Evolutionary conservation across 139 green algal genomes (phyloP).

Genomic region (Edaphochlamys debaryana): DNA sequence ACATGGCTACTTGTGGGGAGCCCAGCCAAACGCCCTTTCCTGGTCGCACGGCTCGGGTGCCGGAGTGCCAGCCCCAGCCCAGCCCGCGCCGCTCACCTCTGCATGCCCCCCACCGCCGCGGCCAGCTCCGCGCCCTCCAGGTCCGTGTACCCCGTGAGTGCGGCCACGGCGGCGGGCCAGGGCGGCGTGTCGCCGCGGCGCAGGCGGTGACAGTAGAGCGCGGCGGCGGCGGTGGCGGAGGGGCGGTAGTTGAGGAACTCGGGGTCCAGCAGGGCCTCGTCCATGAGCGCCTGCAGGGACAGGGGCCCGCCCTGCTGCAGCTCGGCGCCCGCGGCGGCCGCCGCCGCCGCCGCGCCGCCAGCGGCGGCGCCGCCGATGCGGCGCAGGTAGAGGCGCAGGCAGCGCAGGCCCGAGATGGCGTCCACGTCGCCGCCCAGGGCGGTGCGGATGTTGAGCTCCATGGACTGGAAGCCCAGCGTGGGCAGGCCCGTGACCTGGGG

Average conservation of each 20-base stretch:
- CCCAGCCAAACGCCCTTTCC: no score
- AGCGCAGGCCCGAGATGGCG: constrained; percentile 61
- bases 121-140: constrained; percentile 75
- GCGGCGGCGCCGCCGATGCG: constrained; percentile 14
- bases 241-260: constrained; percentile 69
- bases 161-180: constrained; percentile 56
- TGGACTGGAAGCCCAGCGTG: constrained; percentile 41
- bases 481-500: constrained; percentile 20
- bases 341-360: neutral
- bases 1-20: no score
- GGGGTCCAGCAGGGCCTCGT: constrained; percentile 26
- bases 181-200: constrained; percentile 51
- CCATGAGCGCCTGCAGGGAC: neutral
- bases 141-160: constrained; percentile 69
- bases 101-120: constrained; percentile 76
- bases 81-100: constrained; percentile 51
- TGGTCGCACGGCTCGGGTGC: no score
- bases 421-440: constrained; percentile 56
- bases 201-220: constrained; percentile 60
- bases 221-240: constrained; percentile 53
- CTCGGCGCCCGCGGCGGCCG: neutral
- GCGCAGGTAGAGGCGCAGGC: constrained; percentile 47
- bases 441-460: constrained; percentile 67
- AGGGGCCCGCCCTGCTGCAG: neutral
- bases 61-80: no score